Evolutionary conservation across 2,329 filamentous ascomycete species (phyloP), one percentile per base, ranked within the genome.

Genomic region (Fusarium duplospermum): DNA sequence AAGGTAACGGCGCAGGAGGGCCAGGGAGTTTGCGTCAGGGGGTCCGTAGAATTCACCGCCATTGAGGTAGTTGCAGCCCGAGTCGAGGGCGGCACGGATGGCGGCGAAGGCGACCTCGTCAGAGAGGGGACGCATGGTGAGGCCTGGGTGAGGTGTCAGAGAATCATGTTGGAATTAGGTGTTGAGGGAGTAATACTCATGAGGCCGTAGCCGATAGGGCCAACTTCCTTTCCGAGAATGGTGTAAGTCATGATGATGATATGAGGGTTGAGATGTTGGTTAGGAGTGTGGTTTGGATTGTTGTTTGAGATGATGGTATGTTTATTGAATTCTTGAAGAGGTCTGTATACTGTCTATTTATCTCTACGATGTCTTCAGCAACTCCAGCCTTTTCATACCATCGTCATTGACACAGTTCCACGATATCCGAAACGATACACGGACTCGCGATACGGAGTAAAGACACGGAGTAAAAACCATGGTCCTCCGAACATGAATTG

Each of bases 11-110:
- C 88, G 84, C n/a, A 92, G 80, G 31, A 92, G 83, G 58, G 87
- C 85, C 62, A 90, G 87, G 64, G 82, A 84, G 82, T 91, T 90
- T 75, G 83, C 83, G 16, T 87, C 83, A 2, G 86, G 85, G 1
- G 83, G 81, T 31, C 91, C 91, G 80, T 93, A 93, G 78, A 92
- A 87, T 76, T 91, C 88, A 72, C 87, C 89, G 31, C 84, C 89
- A 74, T 91, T 90, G 87, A 89, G 90, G 67, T 85, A 85, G 65
- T 77, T 74, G 59, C 81, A 82, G 63, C 85, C 83, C 6, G 77
- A 72, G 10, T 79, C 77, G 18, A 91, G 80, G 13, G 89, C 82
- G 38, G 87, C 85, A 72, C 87, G 86, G 80, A 92, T 85, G 31
- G 88, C 86, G 45, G 85, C 85, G 72, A 90, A 88, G 31, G 85